Base-by-base conservation (phyloP, 2,329 filamentous ascomycete species). In the Seiridium cupressi region DNA sequence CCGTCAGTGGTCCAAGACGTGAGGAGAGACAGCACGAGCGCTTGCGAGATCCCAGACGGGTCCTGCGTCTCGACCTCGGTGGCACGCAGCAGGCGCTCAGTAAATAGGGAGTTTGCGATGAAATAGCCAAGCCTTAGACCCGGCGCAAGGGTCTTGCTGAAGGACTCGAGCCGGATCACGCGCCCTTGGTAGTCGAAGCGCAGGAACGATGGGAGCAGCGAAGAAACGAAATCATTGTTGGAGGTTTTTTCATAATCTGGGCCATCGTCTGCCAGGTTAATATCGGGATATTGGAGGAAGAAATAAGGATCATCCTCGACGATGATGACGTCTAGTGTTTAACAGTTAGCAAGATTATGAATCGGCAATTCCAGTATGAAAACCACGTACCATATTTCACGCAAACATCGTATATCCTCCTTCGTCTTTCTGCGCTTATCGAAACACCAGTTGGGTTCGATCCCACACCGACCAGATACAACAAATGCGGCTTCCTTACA, bases 281-380 rank as follows among this genome's bases (percentile, higher is more conserved):
- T 31, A 6, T 31, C 47, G 64, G 88, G 81, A 81, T 84, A 83
- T 67, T 90, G 87, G 44, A 90, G 78, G 77, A 89, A 90, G 73
- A 88, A 90, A 75, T 90, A 90, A 3, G 87, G 88, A 65, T 90
- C 88, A 67, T 90, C 88, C 73, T 90, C 88, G 62, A 90, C 75
- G 68, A 90, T 87, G 72, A 84, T 84, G n/a, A 68, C 55, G 42
- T 66, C 65, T 66, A 11, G 59, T 75, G 1, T 34, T n/a, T 6
- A 18, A 8, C 5, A 38, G 9, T 31, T 9, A 5, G 49, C 5
- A 18, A 7, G 8, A 38, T 35, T 3, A 3, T 4, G 18, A 2
- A 9, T 13, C 7, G 36, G 34, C 8, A 11, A 1, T 7, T 31
- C 7, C 4, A 13, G 11, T 35, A 8, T 18, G 11, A 2, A 34